Percentiles rank a stretch among this genome's conserved stretches.
Conservation (phyloP, 495 filamentous ascomycete species). For the Aspergillus coremiiformis region DNA sequence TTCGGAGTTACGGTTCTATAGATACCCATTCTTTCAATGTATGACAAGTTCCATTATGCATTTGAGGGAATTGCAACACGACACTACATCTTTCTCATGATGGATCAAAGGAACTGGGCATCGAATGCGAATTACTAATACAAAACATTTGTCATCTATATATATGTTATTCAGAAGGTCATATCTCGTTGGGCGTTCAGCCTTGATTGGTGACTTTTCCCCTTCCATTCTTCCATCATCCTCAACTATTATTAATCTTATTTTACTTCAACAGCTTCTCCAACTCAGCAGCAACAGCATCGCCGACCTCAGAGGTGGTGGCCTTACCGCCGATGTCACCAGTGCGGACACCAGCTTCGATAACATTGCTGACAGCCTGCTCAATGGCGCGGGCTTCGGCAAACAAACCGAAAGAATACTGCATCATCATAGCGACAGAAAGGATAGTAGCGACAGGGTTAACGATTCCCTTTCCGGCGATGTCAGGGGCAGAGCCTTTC, state of each 20-base stretch:
- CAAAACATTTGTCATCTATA: background rate
- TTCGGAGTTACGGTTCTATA: slow-evolving; percentile 19
- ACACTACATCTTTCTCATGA: background rate
- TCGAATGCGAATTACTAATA: background rate
- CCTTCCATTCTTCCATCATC: slow-evolving; percentile 1
- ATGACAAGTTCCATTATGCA: background rate
- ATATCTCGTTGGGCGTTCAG: slow-evolving; percentile 11
- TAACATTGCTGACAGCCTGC: slow-evolving; percentile 45
- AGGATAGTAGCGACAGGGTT: slow-evolving; percentile 55
- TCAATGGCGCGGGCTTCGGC: slow-evolving; percentile 47
- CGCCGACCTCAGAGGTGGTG: slow-evolving; percentile 44
- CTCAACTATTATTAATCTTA: background rate
- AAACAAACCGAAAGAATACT: slow-evolving; percentile 45
- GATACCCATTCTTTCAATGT: slow-evolving; percentile 28
- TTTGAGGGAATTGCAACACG: background rate
- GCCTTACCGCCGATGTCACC: slow-evolving; percentile 49
- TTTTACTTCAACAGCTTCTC: slow-evolving; percentile 39
- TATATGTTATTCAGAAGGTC: background rate
- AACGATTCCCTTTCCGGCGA: slow-evolving; percentile 82
- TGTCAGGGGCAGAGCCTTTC: slow-evolving; percentile 45
- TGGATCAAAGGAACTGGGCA: background rate
- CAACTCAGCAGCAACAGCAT: slow-evolving; percentile 44
- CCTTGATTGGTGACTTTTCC: slow-evolving; percentile 13
- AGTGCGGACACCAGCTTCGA: slow-evolving; percentile 46
- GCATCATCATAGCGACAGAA: slow-evolving; percentile 50